phyloP scores from a whole-genome alignment of 345 rosid species.

The Melaleuca quinquenervia region DNA sequence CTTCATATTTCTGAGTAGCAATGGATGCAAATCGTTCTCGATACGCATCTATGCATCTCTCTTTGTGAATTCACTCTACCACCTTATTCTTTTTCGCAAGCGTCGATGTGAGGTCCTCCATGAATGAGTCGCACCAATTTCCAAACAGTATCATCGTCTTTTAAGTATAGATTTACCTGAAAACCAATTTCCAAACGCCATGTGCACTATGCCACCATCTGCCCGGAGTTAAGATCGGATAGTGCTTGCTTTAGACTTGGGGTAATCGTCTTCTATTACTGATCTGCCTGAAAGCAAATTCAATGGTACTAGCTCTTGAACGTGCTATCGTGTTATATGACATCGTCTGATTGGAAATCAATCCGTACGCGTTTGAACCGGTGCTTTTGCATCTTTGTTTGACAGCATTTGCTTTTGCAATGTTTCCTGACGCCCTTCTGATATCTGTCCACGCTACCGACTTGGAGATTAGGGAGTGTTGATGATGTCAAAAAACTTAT shows the following conservation, averaged over 20 bases:
- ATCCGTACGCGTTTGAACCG: neutral
- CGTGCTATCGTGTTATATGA: neutral
- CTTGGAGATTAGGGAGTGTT: neutral
- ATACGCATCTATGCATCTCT: neutral
- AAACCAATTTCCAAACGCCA: neutral
- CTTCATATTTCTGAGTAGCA: neutral
- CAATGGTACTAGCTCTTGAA: neutral
- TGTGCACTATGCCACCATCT: neutral
- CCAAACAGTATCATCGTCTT: neutral
- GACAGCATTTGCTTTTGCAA: neutral
- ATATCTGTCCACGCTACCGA: neutral
- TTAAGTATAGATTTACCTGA: neutral
- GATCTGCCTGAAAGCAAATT: neutral
- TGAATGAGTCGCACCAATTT: neutral
- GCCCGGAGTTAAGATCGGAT: neutral
- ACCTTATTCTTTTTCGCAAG: neutral
- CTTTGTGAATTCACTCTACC: neutral
- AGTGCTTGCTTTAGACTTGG: neutral
- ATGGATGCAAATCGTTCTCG: neutral
- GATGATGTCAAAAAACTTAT: neutral
- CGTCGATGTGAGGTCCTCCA: neutral
- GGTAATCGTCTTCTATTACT: neutral
- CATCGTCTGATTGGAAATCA: neutral
- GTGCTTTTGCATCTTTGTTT: neutral
- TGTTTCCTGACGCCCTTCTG: neutral